These are phyloP conservation scores for Lactarius quietus DNA, from an alignment of 768 basidiomycete species.

Conservation along the genomic window DNA sequence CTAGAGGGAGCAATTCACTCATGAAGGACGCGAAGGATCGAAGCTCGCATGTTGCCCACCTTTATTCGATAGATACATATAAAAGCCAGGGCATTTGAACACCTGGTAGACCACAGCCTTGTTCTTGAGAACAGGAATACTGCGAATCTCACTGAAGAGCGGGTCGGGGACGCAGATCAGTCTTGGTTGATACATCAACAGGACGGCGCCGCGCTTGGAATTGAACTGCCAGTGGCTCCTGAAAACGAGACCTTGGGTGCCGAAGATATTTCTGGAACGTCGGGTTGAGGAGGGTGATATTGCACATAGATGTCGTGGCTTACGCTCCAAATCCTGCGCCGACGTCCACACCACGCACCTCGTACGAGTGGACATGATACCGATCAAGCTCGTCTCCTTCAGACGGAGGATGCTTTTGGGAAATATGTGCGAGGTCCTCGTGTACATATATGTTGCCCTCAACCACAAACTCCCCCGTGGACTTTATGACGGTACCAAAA, in stretches of 20 bases:
- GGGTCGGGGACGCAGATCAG: slow-evolving; percentile 1
- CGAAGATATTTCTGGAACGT: background rate
- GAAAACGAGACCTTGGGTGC: background rate
- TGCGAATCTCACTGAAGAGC: background rate
- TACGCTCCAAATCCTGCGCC: background rate
- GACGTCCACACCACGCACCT: background rate
- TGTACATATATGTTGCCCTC: slow-evolving; percentile 20
- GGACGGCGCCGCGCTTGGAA: slow-evolving; percentile 16
- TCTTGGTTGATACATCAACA: slow-evolving; percentile 11
- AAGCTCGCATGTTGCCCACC: background rate
- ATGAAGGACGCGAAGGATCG: background rate
- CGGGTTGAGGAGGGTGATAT: background rate
- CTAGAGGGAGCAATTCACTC: background rate
- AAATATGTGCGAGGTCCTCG: background rate
- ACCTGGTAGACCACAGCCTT: slow-evolving; percentile 12
- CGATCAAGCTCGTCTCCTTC: background rate
- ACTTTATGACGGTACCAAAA: slow-evolving; percentile 8
- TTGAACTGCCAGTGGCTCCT: slow-evolving; percentile 12
- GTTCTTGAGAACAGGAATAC: background rate
- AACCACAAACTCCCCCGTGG: slow-evolving; percentile 1
- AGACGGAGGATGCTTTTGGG: background rate
- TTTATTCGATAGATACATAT: slow-evolving; percentile 18
- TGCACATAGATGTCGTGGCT: background rate
- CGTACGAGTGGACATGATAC: slow-evolving; percentile 13
- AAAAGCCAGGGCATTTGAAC: slow-evolving; percentile 12